A percentile compares a stretch with the other conserved stretches of the same genome.
These are phyloP conservation scores for Cystobasidiaceae sp. DNA, from an alignment of 1,284 basidiomycete species.

Conservation along the genomic window DNA sequence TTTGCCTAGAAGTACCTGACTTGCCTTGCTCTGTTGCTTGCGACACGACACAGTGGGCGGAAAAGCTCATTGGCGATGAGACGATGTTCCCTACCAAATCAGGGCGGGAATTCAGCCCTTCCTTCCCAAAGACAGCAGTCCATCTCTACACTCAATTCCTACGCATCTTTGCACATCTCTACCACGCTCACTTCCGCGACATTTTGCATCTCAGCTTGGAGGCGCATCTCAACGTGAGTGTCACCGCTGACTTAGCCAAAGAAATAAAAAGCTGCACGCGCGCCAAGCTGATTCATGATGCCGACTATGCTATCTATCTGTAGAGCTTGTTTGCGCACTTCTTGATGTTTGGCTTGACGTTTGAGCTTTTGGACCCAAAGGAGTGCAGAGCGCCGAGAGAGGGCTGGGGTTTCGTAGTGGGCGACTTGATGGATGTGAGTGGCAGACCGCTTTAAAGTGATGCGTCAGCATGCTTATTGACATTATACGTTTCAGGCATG, in stretches of 20 bases:
- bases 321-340: slow-evolving; percentile 91
- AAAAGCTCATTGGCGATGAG: slow-evolving; percentile 89
- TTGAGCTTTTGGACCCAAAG: slow-evolving; percentile 65
- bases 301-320: background rate
- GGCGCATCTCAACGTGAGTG: slow-evolving; percentile 74
- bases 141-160: slow-evolving; percentile 96
- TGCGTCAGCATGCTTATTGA: no score
- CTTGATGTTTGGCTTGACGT: slow-evolving; percentile 74
- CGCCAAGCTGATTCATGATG: background rate
- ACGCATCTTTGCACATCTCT: slow-evolving; percentile 95
- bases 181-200: slow-evolving; percentile 87
- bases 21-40: background rate
- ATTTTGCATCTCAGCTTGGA: slow-evolving; percentile 89
- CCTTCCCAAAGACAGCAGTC: slow-evolving; percentile 87
- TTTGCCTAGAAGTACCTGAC: background rate
- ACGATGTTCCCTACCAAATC: slow-evolving; percentile 91
- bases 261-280: no score
- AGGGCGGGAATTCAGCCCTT: slow-evolving; percentile 83
- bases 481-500: slow-evolving; percentile 19
- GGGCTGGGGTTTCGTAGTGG: slow-evolving; percentile 44
- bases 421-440: slow-evolving; percentile 43
- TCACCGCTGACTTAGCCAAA: background rate
- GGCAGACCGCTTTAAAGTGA: background rate
- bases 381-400: slow-evolving; percentile 63
- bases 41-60: slow-evolving; percentile 61